phyloP scores from a whole-genome alignment of 495 filamentous ascomycete species.

The Trichoderma erinaceum region DNA sequence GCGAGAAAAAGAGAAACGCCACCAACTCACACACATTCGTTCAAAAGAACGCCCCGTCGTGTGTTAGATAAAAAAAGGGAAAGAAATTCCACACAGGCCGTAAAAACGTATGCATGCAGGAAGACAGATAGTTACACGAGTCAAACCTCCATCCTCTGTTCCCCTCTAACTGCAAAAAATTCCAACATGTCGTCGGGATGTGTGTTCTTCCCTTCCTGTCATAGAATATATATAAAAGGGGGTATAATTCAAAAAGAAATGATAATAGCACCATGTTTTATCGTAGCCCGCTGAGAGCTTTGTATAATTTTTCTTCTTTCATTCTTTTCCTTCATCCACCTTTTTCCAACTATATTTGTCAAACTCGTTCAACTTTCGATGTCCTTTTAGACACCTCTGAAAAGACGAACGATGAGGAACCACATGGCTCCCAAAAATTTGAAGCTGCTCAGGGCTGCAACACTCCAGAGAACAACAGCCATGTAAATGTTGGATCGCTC shows the following conservation, averaged over 20 bases:
- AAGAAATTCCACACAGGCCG: not conserved
- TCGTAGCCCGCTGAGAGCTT: not conserved
- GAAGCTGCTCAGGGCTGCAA: slow-evolving; percentile 79
- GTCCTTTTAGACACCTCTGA: slow-evolving; percentile 52
- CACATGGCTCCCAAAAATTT: slow-evolving; percentile 88
- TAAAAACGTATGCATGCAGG: not conserved
- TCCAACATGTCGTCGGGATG: not conserved
- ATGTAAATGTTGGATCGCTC: slow-evolving; percentile 71
- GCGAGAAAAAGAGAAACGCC: not conserved
- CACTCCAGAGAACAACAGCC: slow-evolving; percentile 84
- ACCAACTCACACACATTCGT: not conserved
- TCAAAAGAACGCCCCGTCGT: not conserved
- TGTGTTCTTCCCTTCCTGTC: not conserved
- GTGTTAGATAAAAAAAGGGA: not conserved
- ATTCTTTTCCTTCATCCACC: not conserved
- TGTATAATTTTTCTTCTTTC: not conserved
- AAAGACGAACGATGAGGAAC: slow-evolving; percentile 92
- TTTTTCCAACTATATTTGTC: not conserved
- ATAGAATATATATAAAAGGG: not conserved
- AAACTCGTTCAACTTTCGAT: no score
- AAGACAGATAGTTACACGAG: not conserved
- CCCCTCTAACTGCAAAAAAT: not conserved
- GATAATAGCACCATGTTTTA: not conserved
- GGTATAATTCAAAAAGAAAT: slow-evolving; percentile 6
- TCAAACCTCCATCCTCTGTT: not conserved